These are phyloP conservation scores for Platanthera zijinensis DNA, from an alignment of 106 monocot genomes.

Conservation along the genomic window DNA sequence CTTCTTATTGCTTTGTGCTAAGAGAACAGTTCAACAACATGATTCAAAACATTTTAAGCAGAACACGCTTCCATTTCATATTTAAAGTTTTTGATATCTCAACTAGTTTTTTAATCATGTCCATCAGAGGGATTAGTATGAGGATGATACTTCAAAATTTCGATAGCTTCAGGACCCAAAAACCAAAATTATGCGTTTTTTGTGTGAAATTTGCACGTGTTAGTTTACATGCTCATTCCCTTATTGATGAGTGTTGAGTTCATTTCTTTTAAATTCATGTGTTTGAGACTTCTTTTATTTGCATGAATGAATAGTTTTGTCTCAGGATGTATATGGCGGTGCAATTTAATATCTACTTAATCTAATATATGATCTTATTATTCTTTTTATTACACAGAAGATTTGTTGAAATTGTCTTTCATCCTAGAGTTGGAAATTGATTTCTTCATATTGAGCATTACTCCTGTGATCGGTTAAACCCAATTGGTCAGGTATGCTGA, in stretches of 20 bases:
- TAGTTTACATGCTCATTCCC: neutral
- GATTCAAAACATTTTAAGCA: neutral
- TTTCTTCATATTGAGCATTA: constrained; percentile 59
- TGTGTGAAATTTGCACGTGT: neutral
- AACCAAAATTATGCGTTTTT: neutral
- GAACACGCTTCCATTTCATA: neutral
- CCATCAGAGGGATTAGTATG: neutral
- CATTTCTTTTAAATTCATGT: neutral
- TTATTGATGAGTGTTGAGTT: neutral
- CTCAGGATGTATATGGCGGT: neutral
- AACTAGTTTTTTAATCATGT: neutral
- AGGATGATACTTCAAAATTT: neutral
- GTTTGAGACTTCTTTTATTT: neutral
- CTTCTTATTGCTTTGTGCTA: neutral
- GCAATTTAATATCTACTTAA: neutral
- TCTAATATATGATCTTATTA: neutral
- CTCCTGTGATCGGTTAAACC: constrained; percentile 91
- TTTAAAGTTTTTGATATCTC: neutral
- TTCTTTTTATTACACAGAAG: constrained; percentile 34
- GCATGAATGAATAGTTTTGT: neutral
- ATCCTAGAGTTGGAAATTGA: constrained; percentile 52
- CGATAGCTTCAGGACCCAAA: neutral
- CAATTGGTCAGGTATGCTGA: constrained; percentile 60
- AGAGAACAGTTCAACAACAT: neutral
- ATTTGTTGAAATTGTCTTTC: constrained; percentile 47